Percentiles rank a stretch among this genome's conserved stretches.
phyloP scores from a whole-genome alignment of 306 rosid species.

The Prosopis cineraria region DNA sequence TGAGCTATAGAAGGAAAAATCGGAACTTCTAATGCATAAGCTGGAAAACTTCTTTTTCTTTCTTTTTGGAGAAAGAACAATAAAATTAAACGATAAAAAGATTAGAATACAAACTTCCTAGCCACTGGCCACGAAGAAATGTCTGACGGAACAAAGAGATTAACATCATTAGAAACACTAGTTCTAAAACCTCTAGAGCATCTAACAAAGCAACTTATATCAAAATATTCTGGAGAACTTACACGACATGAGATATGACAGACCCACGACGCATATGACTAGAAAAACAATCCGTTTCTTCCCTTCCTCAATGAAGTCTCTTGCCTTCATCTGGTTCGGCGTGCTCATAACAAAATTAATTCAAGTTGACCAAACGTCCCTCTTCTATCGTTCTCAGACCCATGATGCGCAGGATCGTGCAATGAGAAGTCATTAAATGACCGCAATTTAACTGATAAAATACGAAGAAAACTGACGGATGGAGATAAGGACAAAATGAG shows the following conservation, averaged over 20 bases:
- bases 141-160: no score
- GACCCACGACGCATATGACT: slow-evolving; percentile 61
- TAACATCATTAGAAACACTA: no score
- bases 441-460: not conserved
- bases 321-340: slow-evolving; percentile 48
- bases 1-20: not conserved
- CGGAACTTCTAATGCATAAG: not conserved
- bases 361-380: slow-evolving; percentile 26
- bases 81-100: no score
- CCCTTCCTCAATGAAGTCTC: slow-evolving; percentile 70
- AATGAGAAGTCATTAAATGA: not conserved
- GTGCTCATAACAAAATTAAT: slow-evolving; percentile 46
- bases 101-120: no score
- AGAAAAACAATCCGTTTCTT: slow-evolving; percentile 66
- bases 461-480: not conserved
- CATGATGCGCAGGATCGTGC: slow-evolving; percentile 14
- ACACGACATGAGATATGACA: slow-evolving; percentile 73
- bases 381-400: not conserved
- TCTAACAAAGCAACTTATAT: no score
- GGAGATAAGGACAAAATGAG: slow-evolving; percentile 9
- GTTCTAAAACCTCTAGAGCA: no score
- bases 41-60: no score
- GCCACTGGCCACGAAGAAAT: no score
- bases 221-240: slow-evolving; percentile 35
- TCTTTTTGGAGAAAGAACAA: no score